Base-by-base conservation (phyloP, 345 rosid genomes). In the Luvunga scandens region DNA sequence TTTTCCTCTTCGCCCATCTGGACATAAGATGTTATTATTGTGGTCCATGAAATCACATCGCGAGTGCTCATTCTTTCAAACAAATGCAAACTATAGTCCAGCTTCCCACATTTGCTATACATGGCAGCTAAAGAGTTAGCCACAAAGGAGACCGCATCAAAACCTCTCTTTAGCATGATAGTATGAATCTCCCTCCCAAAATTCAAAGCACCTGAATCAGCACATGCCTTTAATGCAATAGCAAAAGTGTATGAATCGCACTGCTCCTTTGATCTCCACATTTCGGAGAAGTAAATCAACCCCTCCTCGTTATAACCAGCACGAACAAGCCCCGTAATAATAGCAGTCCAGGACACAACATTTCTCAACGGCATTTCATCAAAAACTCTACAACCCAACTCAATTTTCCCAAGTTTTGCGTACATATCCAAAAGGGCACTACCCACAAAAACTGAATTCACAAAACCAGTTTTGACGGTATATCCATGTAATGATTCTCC, bases 31-130 rank as follows among this genome's bases (percentile, higher is more conserved):
- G 87, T 81, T 42, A 95, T 91, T 75, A 87, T 78, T 42, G 81
- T 81, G 7, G 99, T 95, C 99, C 99, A 95, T 0, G 97, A 92
- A 89, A 90, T 87, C 74, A 93, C 97, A 86, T 92, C 93, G 34
- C 31, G 85, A 25, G 72, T 77, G 66, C 66, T 82, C 91, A 92
- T 95, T 31, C 74, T 92, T 72, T 88, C 90, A 67, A 93, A 91
- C 84, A 91, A 81, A 71, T 30, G 63, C 74, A 85, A 79, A 33
- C 94, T 94, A 57, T 85, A 87, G 53, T 84, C 86, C 79, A 91
- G 72, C 77, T 89, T 90, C 75, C 96, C 92, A 81, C 99, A 93
- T 80, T 92, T 90, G 83, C 84, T 90, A 50, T 92, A 95, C 91
- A 95, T 86, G 3, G 90, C 87, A 25, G 83, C 84, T 38, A 95